Conservation (phyloP, 2,329 filamentous ascomycete genomes). For the Aspergillus latus region DNA sequence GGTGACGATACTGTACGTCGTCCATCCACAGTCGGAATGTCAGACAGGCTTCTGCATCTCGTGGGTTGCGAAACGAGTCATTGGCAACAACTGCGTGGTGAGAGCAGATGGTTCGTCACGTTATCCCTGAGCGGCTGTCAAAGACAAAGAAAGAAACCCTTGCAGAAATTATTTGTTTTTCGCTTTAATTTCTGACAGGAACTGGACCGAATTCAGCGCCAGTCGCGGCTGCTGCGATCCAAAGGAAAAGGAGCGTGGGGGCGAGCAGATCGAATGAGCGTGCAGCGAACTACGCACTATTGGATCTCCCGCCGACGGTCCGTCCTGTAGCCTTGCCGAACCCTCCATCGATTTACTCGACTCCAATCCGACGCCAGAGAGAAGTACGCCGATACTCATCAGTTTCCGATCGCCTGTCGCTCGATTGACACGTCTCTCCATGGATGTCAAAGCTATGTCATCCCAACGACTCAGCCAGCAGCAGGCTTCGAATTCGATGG, state of each 20-base stretch:
- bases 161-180: conserved; percentile 2
- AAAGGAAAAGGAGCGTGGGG: conserved; percentile 16
- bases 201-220: conserved; percentile 20
- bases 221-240: conserved; percentile 25
- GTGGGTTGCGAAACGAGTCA: background rate
- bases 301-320: conserved; percentile 22
- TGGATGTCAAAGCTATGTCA: conserved; percentile 4
- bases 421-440: background rate
- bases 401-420: background rate
- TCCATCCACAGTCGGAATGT: background rate
- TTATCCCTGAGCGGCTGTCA: conserved; percentile 1
- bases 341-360: background rate
- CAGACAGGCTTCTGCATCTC: background rate
- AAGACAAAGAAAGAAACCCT: conserved; percentile 5
- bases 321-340: conserved; percentile 21
- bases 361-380: background rate
- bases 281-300: conserved; percentile 13
- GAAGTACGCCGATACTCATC: background rate
- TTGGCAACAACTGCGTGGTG: background rate
- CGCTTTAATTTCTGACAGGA: background rate
- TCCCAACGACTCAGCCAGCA: conserved; percentile 2
- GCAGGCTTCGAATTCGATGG: conserved; percentile 7
- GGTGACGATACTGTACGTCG: background rate
- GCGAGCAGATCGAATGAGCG: conserved; percentile 14
- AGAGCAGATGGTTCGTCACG: background rate